Evolutionary conservation across 805 yeast genomes (phyloP).

Genomic region (Tetrapisispora arboricola): DNA sequence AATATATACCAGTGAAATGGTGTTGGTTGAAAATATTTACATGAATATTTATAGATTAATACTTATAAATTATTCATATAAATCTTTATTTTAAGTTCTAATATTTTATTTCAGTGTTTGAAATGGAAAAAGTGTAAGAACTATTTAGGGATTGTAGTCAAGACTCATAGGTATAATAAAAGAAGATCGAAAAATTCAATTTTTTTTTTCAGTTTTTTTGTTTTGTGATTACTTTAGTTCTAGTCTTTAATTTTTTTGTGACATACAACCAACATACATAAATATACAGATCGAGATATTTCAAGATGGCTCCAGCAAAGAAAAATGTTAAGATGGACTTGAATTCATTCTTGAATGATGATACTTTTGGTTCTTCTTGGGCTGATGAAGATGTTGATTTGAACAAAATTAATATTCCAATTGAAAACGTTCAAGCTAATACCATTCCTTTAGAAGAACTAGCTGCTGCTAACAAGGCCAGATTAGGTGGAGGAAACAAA

Average conservation of each 20-base stretch:
- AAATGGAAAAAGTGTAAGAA: no score
- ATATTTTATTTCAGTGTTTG: no score
- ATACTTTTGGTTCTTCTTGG: constrained; percentile 65
- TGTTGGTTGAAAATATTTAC: no score
- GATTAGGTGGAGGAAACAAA: constrained; percentile 20
- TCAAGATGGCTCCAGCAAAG: constrained; percentile 49
- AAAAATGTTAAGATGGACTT: constrained; percentile 79
- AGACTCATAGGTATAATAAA: no score
- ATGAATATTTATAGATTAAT: no score
- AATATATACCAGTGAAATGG: not conserved
- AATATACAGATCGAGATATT: not conserved
- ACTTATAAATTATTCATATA: no score
- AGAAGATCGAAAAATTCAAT: no score
- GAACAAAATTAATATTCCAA: constrained; percentile 48
- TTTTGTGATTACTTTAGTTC: no score
- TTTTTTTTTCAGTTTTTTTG: no score
- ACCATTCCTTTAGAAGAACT: constrained; percentile 24
- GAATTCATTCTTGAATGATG: constrained; percentile 74
- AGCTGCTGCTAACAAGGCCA: constrained; percentile 14
- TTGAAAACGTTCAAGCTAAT: constrained; percentile 22
- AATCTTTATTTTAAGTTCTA: no score
- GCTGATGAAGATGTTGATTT: constrained; percentile 77
- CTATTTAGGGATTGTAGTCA: no score
- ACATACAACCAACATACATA: not conserved
- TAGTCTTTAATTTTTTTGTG: no score